These are phyloP conservation scores for Diaporthe sp. DNA, from an alignment of 2,329 filamentous ascomycete species.

Conservation along the genomic window DNA sequence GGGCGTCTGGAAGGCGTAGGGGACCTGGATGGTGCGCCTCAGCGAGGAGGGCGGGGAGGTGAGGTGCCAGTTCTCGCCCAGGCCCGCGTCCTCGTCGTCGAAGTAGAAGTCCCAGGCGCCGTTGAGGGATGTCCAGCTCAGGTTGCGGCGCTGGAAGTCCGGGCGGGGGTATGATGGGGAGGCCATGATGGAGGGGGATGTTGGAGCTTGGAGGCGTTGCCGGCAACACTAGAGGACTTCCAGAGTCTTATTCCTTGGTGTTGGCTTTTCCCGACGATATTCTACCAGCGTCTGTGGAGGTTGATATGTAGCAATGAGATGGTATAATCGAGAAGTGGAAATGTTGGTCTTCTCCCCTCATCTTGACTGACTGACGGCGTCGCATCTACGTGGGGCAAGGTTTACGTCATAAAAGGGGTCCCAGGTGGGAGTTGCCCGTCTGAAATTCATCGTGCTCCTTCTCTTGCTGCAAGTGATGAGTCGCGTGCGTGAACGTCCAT, in stretches of 20 bases:
- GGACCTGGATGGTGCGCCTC: constrained; percentile 71
- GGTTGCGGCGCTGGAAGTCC: constrained; percentile 70
- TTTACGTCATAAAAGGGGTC: constrained; percentile 37
- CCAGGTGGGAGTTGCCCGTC: constrained; percentile 15
- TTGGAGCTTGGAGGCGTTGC: neutral
- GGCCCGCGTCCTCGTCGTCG: constrained; percentile 73
- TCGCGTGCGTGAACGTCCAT: neutral
- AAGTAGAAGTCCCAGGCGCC: constrained; percentile 76
- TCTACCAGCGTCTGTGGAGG: neutral
- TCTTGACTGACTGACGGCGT: neutral
- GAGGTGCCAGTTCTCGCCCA: constrained; percentile 66
- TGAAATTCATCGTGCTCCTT: neutral
- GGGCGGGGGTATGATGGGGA: constrained; percentile 69
- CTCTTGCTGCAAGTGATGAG: neutral
- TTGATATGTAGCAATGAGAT: neutral
- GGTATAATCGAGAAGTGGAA: neutral
- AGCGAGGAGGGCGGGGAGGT: constrained; percentile 62
- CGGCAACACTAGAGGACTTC: constrained; percentile 9
- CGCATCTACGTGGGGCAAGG: constrained; percentile 36
- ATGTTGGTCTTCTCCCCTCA: constrained; percentile 14
- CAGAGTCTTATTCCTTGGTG: neutral
- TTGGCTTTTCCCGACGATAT: neutral
- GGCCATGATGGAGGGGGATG: constrained; percentile 19
- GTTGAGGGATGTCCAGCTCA: constrained; percentile 73
- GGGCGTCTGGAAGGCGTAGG: constrained; percentile 75